phyloP scores from a whole-genome alignment of 345 rosid genomes.

The Citrus mangshanensis region DNA sequence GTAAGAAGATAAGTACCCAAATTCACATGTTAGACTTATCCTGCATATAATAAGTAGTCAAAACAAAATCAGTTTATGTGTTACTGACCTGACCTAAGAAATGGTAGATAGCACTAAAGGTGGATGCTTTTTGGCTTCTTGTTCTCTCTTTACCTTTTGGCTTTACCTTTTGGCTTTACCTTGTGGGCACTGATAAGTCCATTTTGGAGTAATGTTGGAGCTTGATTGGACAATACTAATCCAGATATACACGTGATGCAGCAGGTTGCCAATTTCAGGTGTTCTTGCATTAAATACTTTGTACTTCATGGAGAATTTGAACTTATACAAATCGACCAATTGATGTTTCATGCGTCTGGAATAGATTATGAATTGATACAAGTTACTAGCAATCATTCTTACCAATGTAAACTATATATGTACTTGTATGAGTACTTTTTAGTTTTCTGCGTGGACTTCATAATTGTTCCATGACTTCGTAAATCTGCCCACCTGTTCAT shows the following conservation, averaged over 20 bases:
- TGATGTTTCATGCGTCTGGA: neutral
- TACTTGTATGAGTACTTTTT: neutral
- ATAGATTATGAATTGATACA: neutral
- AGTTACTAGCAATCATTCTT: neutral
- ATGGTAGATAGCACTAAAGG: neutral
- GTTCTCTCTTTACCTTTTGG: neutral
- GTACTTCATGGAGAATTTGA: neutral
- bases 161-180: too few relatives aligned
- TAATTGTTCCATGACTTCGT: neutral
- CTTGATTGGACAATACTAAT: neutral
- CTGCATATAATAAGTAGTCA: neutral
- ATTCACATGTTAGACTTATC: neutral
- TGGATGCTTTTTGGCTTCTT: neutral
- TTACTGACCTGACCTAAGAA: neutral
- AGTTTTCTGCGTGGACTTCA: neutral
- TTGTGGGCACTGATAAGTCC: neutral
- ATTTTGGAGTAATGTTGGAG: neutral
- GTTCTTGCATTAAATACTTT: neutral
- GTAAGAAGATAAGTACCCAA: neutral
- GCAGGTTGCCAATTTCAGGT: neutral
- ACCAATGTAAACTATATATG: too few relatives aligned
- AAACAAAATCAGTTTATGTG: neutral
- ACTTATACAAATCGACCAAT: neutral
- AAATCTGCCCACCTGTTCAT: neutral
- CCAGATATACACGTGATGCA: too few relatives aligned